Evolutionary conservation across 1,139 yeast species (phyloP), one percentile per base, ranked within the genome.

Genomic region (Zygoascus sp.): DNA sequence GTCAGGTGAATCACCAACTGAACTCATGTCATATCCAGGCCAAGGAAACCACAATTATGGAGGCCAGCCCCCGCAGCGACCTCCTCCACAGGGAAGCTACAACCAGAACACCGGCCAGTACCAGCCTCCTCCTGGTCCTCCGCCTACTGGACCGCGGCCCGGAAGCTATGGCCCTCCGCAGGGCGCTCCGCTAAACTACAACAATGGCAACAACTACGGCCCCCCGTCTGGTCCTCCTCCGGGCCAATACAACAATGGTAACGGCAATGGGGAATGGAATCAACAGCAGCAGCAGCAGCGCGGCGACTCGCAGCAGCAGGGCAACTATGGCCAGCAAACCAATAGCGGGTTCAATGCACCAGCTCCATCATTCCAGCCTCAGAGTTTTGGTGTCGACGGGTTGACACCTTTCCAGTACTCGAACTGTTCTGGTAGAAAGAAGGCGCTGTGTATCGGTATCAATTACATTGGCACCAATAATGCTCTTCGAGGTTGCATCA

Each of bases 401-500:
- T 53, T 57, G 21, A 58, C 57, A 59, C 68, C 70, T 43, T 83
- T 69, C 64, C 83, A 81, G 63, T 85, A 84, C 68, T 86, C 95
- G 32, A 79, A 79, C 64, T 84, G 92, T 72, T 67, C 77, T 1
- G 95, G 95, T 16, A 70, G 71, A 43, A 79, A 83, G 55, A 90
- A 89, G 69, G 97, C 97, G 0, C 67, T 90, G 50, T 66, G 89
- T 49, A 75, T 90, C 47, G 97, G 97, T 8, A 84, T 88, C 67
- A 90, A 90, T 68, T 90, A 90, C 66, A 73, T 81, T 57, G 95
- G 95, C 9, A 66, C 83, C n/a, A 69, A 67, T 43, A 83, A 80
- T 63, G 81, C 76, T 54, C 72, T 90, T 51, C 72, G 83, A 47
- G 97, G 97, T 1, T 89, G 97, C 66, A 85, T 90, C 64, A 90